Evolutionary conservation across 352 stramenopile species (phyloP).

Genomic region (Pythium brachiatum): DNA sequence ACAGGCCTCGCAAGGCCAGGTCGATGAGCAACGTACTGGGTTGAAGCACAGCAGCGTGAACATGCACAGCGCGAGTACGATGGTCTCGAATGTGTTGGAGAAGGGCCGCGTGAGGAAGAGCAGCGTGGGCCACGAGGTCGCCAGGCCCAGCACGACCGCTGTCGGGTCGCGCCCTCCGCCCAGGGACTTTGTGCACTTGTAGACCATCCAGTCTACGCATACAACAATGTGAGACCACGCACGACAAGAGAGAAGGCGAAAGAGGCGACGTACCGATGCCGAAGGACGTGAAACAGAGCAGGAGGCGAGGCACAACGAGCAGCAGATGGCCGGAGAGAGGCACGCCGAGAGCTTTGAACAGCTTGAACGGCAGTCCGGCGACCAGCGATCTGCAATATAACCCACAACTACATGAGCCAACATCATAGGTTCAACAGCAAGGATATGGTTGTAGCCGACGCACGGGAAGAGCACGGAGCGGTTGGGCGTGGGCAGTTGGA

Average conservation of each 20-base stretch:
- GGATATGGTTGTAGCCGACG: not conserved
- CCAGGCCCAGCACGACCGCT: conserved; percentile 45
- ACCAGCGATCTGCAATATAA: conserved; percentile 36
- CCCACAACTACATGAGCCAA: not conserved
- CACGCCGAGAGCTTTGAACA: conserved; percentile 39
- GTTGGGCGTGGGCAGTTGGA: conserved; percentile 51
- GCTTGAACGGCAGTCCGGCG: conserved; percentile 46
- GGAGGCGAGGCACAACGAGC: conserved; percentile 52
- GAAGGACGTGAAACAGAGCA: conserved; percentile 66
- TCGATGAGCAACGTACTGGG: conserved; percentile 27
- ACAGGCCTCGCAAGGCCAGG: not conserved
- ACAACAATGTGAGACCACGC: not conserved
- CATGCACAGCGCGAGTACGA: conserved; percentile 60
- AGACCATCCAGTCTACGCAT: conserved; percentile 43
- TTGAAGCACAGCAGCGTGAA: conserved; percentile 45
- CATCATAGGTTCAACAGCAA: not conserved
- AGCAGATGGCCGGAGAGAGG: conserved; percentile 38
- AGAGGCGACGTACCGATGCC: conserved; percentile 28
- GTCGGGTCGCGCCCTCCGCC: conserved; percentile 16
- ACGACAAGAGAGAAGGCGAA: no score
- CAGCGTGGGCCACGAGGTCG: conserved; percentile 67
- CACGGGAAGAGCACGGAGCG: conserved; percentile 80
- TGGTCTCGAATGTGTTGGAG: conserved; percentile 75
- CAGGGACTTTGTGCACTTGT: conserved; percentile 34
- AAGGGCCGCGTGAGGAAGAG: conserved; percentile 74